phyloP scores from a whole-genome alignment of 208 protist species.

The Trypanosoma rangeli region DNA sequence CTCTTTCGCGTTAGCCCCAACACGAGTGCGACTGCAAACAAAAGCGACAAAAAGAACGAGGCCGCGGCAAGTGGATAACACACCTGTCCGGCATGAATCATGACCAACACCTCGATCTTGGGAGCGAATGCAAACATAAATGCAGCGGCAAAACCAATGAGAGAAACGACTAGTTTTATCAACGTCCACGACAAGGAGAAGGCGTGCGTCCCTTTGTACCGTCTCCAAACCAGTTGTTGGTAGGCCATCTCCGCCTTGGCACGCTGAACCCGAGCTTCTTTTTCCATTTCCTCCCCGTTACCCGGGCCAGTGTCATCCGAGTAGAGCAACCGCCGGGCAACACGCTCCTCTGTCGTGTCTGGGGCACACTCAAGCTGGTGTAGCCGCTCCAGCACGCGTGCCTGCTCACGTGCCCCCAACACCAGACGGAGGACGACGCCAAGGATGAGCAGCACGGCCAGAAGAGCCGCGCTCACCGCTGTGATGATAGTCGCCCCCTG shows the following conservation, averaged over 20 bases:
- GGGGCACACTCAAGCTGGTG: constrained; percentile 14
- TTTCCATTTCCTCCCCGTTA: not conserved
- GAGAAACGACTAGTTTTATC: not conserved
- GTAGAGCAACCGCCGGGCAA: constrained; percentile 11
- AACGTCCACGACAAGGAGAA: constrained; percentile 17
- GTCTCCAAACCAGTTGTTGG: constrained; percentile 10
- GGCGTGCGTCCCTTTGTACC: constrained; percentile 12
- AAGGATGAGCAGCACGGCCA: constrained; percentile 7
- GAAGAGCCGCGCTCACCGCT: not conserved
- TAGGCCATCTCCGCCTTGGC: constrained; percentile 27
- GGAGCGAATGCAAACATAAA: constrained; percentile 12
- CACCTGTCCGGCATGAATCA: constrained; percentile 8
- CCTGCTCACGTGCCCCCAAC: not conserved
- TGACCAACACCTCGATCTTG: not conserved
- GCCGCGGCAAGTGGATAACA: constrained; percentile 9
- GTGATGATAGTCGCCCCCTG: constrained; percentile 13
- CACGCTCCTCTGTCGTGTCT: constrained; percentile 18
- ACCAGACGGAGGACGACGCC: constrained; percentile 3
- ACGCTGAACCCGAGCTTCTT: constrained; percentile 2
- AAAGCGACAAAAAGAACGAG: constrained; percentile 9
- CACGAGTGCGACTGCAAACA: constrained; percentile 7
- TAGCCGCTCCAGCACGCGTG: constrained; percentile 20
- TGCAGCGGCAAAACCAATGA: constrained; percentile 3
- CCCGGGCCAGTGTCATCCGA: not conserved
- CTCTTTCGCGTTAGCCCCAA: constrained; percentile 15